Base-by-base conservation (phyloP, 805 yeast species). In the Wickerhamiella qilinensis region DNA sequence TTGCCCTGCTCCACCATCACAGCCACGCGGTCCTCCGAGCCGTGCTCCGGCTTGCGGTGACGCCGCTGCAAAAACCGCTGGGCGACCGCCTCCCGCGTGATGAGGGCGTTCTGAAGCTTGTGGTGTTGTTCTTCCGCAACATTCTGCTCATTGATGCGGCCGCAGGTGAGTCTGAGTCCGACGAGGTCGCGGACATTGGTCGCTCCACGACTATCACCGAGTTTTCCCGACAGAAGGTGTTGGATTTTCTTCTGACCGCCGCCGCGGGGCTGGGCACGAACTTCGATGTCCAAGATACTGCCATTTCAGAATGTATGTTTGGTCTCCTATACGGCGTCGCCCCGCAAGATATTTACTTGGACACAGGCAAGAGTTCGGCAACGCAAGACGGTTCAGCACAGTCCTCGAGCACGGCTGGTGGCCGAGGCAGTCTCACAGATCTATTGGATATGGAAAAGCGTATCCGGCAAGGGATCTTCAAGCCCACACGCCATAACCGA, bases 401-500 rank as follows among this genome's bases (percentile, higher is more conserved):
- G 9, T 8, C 5, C 25, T 8, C 16, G 16, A 32, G 16, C 12
- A 6, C 31, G 15, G 15, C 15, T 14, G 15, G 7, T 28, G 31
- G 15, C 15, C 15, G 33, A 6, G 5, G 17, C 12, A 48, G 47
- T 32, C 43, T 57, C 20, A 56, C 64, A 32, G 69, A 66, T 17
- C 53, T 82, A 6, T 60, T 84, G n/a, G 60, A 63, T 2, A 67
- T 67, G 38, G 96, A 88, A 51, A 63, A 67, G 17, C 64, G 65
- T 24, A 53, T 77, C 43, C 72, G 70, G 41, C 62, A 59, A 30
- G 52, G 41, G 2, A 56, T 25, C 65, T 73, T 36, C 62, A 64
- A 21, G 69, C 67, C 54, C 58, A 67, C 83, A 1, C 68, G 98
- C 35, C 98, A 88, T 53, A 86, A 91, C 2, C 67, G 94, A 38